Evolutionary conservation across 371 early-diverging fungal genomes (phyloP).

Genomic region (Actinomortierella ambigua): DNA sequence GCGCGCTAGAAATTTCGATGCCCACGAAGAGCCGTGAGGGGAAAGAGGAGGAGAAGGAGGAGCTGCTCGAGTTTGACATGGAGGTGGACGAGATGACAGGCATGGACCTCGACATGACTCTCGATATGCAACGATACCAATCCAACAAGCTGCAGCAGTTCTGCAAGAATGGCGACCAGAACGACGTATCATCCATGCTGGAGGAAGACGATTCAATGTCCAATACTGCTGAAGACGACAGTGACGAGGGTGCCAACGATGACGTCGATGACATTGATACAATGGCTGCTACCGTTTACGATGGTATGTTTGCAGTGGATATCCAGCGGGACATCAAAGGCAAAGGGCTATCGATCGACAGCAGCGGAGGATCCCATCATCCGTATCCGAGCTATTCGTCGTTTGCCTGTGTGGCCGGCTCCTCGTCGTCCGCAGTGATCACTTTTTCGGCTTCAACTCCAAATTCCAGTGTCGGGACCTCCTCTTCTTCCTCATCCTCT

Average conservation of each 20-base stretch:
- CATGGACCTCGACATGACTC: slow-evolving; percentile 32
- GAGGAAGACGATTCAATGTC: neutral
- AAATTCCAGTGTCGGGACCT: neutral
- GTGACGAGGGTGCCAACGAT: neutral
- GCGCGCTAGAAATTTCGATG: too few relatives aligned
- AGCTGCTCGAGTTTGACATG: slow-evolving; percentile 18
- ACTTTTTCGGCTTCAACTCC: too few relatives aligned
- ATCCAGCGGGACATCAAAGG: slow-evolving; percentile 16
- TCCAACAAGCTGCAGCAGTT: slow-evolving; percentile 11
- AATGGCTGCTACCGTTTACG: neutral
- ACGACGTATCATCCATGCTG: neutral
- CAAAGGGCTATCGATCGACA: slow-evolving; percentile 18
- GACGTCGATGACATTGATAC: neutral
- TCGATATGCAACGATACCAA: slow-evolving; percentile 28
- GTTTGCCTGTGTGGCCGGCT: too few relatives aligned
- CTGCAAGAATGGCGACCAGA: neutral
- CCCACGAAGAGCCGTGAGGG: too few relatives aligned
- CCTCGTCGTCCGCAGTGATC: too few relatives aligned
- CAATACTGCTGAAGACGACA: slow-evolving; percentile 3
- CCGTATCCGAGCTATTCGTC: too few relatives aligned
- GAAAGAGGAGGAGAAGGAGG: slow-evolving; percentile 17
- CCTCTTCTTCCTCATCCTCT: slow-evolving; percentile 19
- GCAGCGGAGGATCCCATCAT: too few relatives aligned
- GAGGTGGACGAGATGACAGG: slow-evolving; percentile 33
- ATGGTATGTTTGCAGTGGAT: too few relatives aligned